Evolutionary conservation across 2,329 filamentous ascomycete genomes (phyloP), one percentile per base, ranked within the genome.

Genomic region (Xylariaceae sp.): DNA sequence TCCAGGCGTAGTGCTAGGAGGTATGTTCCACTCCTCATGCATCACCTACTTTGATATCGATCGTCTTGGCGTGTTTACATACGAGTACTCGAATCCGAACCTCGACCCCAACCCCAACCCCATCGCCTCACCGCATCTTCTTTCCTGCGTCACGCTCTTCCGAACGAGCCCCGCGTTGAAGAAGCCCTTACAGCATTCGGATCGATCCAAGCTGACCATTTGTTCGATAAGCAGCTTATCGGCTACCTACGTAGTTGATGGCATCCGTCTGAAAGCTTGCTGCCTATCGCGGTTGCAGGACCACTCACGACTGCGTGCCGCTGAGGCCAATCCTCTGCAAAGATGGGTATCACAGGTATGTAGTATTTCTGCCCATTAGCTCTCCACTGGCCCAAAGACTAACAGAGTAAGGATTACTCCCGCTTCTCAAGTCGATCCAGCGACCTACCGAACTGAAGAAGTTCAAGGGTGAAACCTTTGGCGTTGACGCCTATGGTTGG

Each of bases 401-500:
- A 47, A 64, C 17, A 8, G 13, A 44, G 15, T 9, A 39, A 64
- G 93, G 94, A 50, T 84, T 99, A 56, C 82, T 97, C 39, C 91
- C 91, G 44, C 81, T 97, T 61, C 85, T 99, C 62, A 97, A 97
- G 76, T 97, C 94, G 51, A 97, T 99, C 57, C 94, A 99, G 61
- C 92, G 89, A 71, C 89, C 89, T 71, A 89, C 85, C 54, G 89
- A 90, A 67, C 80, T 99, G 61, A 95, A 92, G 73, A 92, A 92
- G 70, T 97, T 89, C 74, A 78, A 83, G 10, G 94, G 93, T 55
- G 87, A 96, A 75, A 96, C 89, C 1, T 82, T 99, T 51, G 95
- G 89, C n/a, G 87, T 99, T 41, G 94, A 99, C 74, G 93, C 89
- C 59, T 99, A 99, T 80, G 94, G 93, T 73, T 99, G 95, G 94